A percentile compares a stretch with the other conserved stretches of the same genome.
These are phyloP conservation scores for Bipolaris gigantea DNA, from an alignment of 2,329 filamentous ascomycete species.

Conservation along the genomic window DNA sequence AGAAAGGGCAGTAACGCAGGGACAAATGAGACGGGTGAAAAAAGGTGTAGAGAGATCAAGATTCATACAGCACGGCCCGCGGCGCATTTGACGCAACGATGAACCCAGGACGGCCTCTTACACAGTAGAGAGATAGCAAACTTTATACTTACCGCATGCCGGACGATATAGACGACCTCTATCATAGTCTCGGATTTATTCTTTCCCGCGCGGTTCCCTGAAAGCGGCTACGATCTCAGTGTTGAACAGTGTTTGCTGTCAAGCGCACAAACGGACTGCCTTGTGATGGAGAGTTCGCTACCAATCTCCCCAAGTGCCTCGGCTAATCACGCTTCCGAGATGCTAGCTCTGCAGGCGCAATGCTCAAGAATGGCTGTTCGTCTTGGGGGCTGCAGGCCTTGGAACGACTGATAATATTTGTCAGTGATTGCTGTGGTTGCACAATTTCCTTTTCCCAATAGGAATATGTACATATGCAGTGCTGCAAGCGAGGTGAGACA, in stretches of 20 bases:
- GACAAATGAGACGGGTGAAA: slow-evolving; percentile 4
- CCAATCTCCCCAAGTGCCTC: slow-evolving; percentile 10
- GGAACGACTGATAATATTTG: not conserved
- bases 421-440: not conserved
- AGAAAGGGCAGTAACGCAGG: slow-evolving; percentile 10
- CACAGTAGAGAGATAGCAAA: slow-evolving; percentile 6
- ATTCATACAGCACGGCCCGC: slow-evolving; percentile 9
- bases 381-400: not conserved
- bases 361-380: not conserved
- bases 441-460: not conserved
- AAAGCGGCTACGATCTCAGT: slow-evolving; percentile 1
- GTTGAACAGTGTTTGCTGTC: slow-evolving; percentile 10
- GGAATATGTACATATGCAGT: not conserved
- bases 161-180: slow-evolving; percentile 54
- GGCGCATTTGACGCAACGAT: slow-evolving; percentile 11
- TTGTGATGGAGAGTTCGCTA: slow-evolving; percentile 3
- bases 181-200: slow-evolving; percentile 35
- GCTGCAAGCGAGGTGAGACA: not conserved
- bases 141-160: slow-evolving; percentile 54
- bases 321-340: slow-evolving; percentile 13
- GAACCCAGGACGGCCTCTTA: not conserved
- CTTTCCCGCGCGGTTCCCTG: slow-evolving; percentile 2
- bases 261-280: slow-evolving; percentile 10
- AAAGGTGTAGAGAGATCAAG: slow-evolving; percentile 11
- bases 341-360: not conserved